Conservation (phyloP, 495 filamentous ascomycete species). For the Pseudotulostoma volvatum region DNA sequence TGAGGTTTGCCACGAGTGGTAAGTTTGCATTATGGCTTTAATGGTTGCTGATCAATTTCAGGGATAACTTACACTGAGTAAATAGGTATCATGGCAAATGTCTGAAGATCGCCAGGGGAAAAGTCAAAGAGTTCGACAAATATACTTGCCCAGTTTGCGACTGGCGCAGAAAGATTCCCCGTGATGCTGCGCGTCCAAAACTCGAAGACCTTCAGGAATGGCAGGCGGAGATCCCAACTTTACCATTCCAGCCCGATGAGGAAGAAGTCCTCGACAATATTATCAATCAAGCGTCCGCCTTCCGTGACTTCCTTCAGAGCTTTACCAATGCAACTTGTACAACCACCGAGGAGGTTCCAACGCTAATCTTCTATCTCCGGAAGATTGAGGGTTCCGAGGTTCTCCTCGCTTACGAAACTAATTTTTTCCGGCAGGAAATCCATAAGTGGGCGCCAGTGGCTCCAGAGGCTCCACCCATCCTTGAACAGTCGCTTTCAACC, state of each 20-base stretch:
- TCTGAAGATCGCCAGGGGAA: constrained; percentile 91
- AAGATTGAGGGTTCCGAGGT: constrained; percentile 99
- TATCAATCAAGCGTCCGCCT: constrained; percentile 64
- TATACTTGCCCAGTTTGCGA: constrained; percentile 98
- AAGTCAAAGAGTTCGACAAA: constrained; percentile 95
- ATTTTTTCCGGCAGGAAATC: constrained; percentile 90
- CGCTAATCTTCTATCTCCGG: constrained; percentile 89
- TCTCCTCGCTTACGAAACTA: constrained; percentile 79
- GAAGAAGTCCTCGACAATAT: constrained; percentile 72
- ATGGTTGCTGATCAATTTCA: no score
- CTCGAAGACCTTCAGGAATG: constrained; percentile 79
- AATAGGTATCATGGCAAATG: constrained; percentile 95
- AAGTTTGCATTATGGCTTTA: no score
- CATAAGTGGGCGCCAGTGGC: constrained; percentile 95
- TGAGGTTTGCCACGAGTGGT: constrained; percentile 96
- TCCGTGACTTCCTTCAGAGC: constrained; percentile 64
- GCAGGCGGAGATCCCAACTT: constrained; percentile 63
- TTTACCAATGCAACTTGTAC: constrained; percentile 68
- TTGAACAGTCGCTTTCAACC: constrained; percentile 80
- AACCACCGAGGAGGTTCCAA: constrained; percentile 71
- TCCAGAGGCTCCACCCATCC: constrained; percentile 59
- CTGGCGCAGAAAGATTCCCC: constrained; percentile 91
- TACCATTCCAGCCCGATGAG: constrained; percentile 96
- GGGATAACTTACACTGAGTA: constrained; percentile 1
- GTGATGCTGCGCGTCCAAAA: constrained; percentile 93